Conservation (phyloP, 169 alveolate species). For the Plasmodium vinckei region DNA sequence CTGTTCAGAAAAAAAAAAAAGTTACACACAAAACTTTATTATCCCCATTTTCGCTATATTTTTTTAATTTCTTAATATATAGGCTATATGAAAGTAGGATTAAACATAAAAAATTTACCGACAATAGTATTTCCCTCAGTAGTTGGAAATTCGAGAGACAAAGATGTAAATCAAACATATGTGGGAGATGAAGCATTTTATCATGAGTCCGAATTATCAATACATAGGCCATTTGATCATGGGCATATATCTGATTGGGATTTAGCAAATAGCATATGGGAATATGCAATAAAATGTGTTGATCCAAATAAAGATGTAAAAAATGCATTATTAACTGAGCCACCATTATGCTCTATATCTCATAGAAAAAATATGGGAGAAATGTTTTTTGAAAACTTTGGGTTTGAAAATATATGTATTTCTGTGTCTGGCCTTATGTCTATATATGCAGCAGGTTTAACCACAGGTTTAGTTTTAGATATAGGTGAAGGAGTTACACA, state of each 20-base stretch:
- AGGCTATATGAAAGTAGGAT: constrained; percentile 70
- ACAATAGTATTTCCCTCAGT: constrained; percentile 53
- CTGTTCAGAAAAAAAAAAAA: constrained; percentile 1
- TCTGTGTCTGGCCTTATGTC: constrained; percentile 90
- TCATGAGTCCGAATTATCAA: constrained; percentile 74
- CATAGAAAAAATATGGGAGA: constrained; percentile 86
- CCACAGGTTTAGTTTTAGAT: constrained; percentile 91
- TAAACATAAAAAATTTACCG: constrained; percentile 26
- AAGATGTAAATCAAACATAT: constrained; percentile 5
- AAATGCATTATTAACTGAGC: constrained; percentile 80
- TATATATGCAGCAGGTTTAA: constrained; percentile 90
- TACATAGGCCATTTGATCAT: constrained; percentile 81
- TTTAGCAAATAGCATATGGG: constrained; percentile 41
- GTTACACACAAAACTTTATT: no score
- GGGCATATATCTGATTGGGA: constrained; percentile 72
- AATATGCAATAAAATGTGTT: constrained; percentile 48
- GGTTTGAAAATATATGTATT: constrained; percentile 85
- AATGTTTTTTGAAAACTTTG: constrained; percentile 88
- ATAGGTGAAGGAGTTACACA: constrained; percentile 92
- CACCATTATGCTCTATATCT: constrained; percentile 80
- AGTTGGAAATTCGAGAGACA: constrained; percentile 23
- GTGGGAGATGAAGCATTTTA: constrained; percentile 79
- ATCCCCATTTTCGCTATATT: background rate
- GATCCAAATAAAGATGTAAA: constrained; percentile 37
- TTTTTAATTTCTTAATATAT: background rate